Percentiles rank a stretch among this genome's conserved stretches.
Evolutionary conservation across 345 rosid genomes (phyloP).

Genomic region (Acer campestre): DNA sequence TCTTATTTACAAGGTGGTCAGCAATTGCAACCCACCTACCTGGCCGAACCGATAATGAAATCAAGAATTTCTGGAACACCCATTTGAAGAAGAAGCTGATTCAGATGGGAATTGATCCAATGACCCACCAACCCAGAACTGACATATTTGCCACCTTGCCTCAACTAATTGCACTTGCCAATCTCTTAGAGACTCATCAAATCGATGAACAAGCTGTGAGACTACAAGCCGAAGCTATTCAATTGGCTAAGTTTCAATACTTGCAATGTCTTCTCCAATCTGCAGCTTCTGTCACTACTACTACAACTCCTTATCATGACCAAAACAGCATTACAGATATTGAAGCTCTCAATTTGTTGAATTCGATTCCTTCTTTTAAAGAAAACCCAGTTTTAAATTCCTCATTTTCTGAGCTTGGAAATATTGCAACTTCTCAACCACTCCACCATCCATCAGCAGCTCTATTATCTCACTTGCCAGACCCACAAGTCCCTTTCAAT

Average conservation of each 20-base stretch:
- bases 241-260: conserved; percentile 51
- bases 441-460: conserved; percentile 39
- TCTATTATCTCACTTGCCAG: conserved; percentile 40
- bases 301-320: conserved; percentile 3
- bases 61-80: conserved; percentile 76
- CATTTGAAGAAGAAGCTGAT: conserved; percentile 70
- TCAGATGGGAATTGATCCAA: conserved; percentile 86
- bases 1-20: conserved; percentile 52
- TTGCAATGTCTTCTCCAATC: conserved; percentile 47
- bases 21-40: conserved; percentile 66
- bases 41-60: conserved; percentile 70
- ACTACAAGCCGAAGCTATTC: conserved; percentile 56
- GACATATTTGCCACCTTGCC: conserved; percentile 59
- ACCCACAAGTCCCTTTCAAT: conserved; percentile 54
- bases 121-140: conserved; percentile 75
- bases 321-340: conserved; percentile 40
- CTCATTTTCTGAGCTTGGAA: conserved; percentile 31
- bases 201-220: conserved; percentile 52
- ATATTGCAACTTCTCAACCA: conserved; percentile 40
- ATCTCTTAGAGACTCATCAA: conserved; percentile 39
- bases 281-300: conserved; percentile 23
- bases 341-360: conserved; percentile 36
- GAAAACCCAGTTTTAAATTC: conserved; percentile 24
- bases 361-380: conserved; percentile 14
- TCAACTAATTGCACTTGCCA: conserved; percentile 60